Base-by-base conservation (phyloP, 345 rosid species). In the Erysimum cheiranthoides region DNA sequence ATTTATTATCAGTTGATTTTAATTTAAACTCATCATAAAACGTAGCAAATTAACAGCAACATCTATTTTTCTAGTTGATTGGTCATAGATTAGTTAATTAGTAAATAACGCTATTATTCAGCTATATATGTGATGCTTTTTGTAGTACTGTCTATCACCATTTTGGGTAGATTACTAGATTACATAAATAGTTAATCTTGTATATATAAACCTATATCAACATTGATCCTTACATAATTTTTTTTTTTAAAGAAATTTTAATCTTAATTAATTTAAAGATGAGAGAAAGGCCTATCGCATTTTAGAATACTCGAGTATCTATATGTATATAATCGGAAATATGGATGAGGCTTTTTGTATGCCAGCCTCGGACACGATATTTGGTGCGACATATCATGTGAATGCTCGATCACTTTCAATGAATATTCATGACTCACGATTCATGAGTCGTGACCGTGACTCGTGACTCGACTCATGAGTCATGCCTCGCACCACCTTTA, bases 401-500 rank as follows among this genome's bases (percentile, higher is more conserved):
- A 77, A 57, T 34, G 25, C 27, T 76, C 59, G 0, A 13, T 66
- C 52, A 61, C 49, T 61, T 53, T 53, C 56, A 12, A 40, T 70
- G 40, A 70, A 34, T 36, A 50, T 66, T 57, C 8, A 57, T 73
- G 16, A 73, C 27, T 73, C 46, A 31, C 34, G 63, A 73, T 34
- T 64, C 39, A 65, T 45, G 78, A 64, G 54, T 54, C 57, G 9
- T 61, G 43, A 52, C 8, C 59, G 11, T 45, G 67, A 47, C 67
- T 66, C 66, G 77, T 73, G 77, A 73, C 63, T 67, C 52, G 52
- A 58, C 32, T 61, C 66, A 17, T 63, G 75, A 76, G 71, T 45
- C 75, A 77, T 70, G 71, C 70, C 80, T 70, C 66, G 42, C 43
- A 43, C 60, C 57, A 70, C 53, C 66, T 70, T 70, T 77, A 12